Evolutionary conservation across 345 rosid genomes (phyloP).

Genomic region (Eucalyptus polyanthemos): DNA sequence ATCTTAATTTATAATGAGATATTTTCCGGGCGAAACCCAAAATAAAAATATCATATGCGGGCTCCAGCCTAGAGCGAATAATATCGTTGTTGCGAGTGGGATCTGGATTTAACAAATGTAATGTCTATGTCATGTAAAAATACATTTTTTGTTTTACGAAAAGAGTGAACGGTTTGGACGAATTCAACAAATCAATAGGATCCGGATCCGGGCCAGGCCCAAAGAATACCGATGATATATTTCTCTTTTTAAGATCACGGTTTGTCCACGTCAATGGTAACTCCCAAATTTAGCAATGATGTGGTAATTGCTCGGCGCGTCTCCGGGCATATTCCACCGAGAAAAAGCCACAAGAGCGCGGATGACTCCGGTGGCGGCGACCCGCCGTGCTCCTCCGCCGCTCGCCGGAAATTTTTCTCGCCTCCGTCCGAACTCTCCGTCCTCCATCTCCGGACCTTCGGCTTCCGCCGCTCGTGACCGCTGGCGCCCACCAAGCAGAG

Average conservation of each 20-base stretch:
- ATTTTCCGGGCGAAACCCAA: rapidly evolving
- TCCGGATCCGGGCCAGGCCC: not conserved
- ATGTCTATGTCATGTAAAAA: not conserved
- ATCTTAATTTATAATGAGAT: no score
- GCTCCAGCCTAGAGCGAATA: no score
- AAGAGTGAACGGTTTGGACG: not conserved
- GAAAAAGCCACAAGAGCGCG: not conserved
- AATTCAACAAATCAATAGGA: not conserved
- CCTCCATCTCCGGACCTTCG: not conserved
- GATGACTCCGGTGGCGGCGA: not conserved
- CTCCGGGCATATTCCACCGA: not conserved
- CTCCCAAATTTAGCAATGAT: not conserved
- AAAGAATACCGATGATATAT: not conserved
- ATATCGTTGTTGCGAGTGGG: no score
- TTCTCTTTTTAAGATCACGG: not conserved
- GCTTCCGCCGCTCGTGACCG: not conserved
- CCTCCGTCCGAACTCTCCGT: not conserved
- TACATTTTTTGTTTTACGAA: not conserved
- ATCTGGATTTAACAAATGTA: no score
- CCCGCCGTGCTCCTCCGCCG: not conserved
- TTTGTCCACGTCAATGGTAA: not conserved
- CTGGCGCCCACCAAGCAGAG: not conserved
- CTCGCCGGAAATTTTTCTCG: not conserved
- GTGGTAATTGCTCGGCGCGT: not conserved
- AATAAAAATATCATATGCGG: no score